phyloP scores from a whole-genome alignment of 2,329 filamentous ascomycete species.

The Nannizziopsis arthrosporioides region DNA sequence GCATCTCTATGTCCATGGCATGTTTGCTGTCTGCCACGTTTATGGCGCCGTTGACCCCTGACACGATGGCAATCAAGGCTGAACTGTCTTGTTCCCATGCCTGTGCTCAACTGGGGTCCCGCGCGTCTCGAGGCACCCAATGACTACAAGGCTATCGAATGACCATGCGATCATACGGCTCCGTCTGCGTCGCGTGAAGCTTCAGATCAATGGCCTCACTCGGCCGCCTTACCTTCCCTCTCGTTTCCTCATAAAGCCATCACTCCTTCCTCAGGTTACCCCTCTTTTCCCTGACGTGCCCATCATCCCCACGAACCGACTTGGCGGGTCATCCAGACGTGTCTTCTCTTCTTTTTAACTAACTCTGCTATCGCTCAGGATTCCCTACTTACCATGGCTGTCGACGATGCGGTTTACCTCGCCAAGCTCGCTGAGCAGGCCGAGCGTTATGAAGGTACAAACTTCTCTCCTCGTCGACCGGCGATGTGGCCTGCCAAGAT shows the following conservation, averaged over 20 bases:
- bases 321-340: neutral
- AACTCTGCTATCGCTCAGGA: conserved; percentile 2
- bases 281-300: neutral
- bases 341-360: neutral
- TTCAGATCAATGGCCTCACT: no score
- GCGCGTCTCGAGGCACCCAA: no score
- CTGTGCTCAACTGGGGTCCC: no score
- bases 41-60: neutral
- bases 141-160: no score
- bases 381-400: conserved; percentile 68
- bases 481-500: neutral
- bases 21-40: neutral
- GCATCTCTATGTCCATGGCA: conserved; percentile 5
- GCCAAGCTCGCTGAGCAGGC: conserved; percentile 99
- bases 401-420: conserved; percentile 98
- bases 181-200: neutral
- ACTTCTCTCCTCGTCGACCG: conserved; percentile 14
- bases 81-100: no score
- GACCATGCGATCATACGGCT: neutral
- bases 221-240: no score
- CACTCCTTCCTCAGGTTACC: no score
- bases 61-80: neutral
- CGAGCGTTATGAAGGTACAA: conserved; percentile 91
- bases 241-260: no score
- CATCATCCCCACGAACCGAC: neutral